Base-by-base conservation (phyloP, 2,329 filamentous ascomycete genomes). In the Scedosporium apiospermum region DNA sequence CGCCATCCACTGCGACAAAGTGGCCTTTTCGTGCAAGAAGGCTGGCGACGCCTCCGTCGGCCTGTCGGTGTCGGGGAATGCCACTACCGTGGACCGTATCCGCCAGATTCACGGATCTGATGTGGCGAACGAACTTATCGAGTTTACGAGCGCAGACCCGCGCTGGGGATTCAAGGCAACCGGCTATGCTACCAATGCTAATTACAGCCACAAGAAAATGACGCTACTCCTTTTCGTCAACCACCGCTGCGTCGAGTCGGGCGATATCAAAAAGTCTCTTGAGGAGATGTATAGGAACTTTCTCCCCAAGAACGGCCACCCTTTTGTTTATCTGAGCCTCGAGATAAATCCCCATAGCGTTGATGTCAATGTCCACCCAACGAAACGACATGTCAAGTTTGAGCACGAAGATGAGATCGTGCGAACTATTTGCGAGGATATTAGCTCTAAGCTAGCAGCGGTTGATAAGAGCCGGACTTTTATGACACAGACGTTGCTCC, bases 331-430 rank as follows among this genome's bases (percentile, higher is more conserved):
- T 71, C 80, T 99, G 27, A 95, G 88, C 70, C 81, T 99, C 2
- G 90, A 96, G 64, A 96, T 99, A 63, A 93, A 98, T 68, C 93
- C 95, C 1, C 86, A 89, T 27, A 83, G 93, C 61, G 91, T 99
- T 3, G 95, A 99, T 73, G 96, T 99, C 71, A 99, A 99, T 68
- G 89, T 99, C 0, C 95, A 99, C 73, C 95, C 95, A 0, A 99
- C 95, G 0, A 99, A 99, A 74, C 83, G 91, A 60, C 93, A 99
- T 71, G 95, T 99, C 21, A 95, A 98, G 70, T 98, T 99, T 69
- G 80, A 99, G 23, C 96, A 98, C 65, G 95, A 99, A 72, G 95
- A 99, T 66, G 95, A 99, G 68, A 96, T 99, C 57, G 89, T 95
- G 57, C 90, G 95, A 66, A 83, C 85, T 14, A 87, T 99, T 4